phyloP scores from a whole-genome alignment of 139 green algal species.

The Asterochloris erici region DNA sequence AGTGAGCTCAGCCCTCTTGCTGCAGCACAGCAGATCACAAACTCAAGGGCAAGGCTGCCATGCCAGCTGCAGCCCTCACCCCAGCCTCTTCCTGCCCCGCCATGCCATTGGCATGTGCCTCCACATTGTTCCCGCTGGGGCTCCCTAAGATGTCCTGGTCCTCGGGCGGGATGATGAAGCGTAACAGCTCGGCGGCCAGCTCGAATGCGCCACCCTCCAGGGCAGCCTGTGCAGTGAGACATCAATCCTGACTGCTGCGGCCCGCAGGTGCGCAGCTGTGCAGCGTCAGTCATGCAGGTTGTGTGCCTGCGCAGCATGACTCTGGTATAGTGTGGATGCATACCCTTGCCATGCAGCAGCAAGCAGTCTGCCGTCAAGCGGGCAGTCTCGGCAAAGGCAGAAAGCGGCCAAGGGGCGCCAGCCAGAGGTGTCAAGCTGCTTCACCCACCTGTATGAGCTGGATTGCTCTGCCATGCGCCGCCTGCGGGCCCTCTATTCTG shows the following conservation, averaged over 20 bases:
- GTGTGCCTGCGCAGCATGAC: too few relatives aligned
- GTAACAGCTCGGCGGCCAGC: conserved; percentile 75
- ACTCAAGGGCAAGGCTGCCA: not conserved
- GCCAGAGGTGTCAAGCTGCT: not conserved
- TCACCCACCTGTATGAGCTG: conserved; percentile 36
- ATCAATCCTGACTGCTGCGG: too few relatives aligned
- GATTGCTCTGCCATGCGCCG: conserved; percentile 56
- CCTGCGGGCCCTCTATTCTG: conserved; percentile 59
- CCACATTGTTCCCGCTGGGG: not conserved
- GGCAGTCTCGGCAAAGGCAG: too few relatives aligned
- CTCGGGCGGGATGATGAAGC: conserved; percentile 67
- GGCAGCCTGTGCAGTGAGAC: conserved; percentile 36
- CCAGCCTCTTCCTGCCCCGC: not conserved
- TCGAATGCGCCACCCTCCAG: conserved; percentile 56
- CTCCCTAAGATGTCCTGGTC: conserved; percentile 27
- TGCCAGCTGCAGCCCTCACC: not conserved
- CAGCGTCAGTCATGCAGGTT: too few relatives aligned
- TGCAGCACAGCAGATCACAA: not conserved
- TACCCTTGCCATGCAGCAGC: not conserved
- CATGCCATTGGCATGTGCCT: not conserved
- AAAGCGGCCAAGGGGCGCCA: too few relatives aligned
- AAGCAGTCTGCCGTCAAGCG: not conserved
- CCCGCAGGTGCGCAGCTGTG: too few relatives aligned
- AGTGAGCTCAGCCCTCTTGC: not conserved
- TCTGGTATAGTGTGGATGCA: too few relatives aligned